Conservation (phyloP, 495 filamentous ascomycete genomes). For the Paragyromitra xinjiangensis region DNA sequence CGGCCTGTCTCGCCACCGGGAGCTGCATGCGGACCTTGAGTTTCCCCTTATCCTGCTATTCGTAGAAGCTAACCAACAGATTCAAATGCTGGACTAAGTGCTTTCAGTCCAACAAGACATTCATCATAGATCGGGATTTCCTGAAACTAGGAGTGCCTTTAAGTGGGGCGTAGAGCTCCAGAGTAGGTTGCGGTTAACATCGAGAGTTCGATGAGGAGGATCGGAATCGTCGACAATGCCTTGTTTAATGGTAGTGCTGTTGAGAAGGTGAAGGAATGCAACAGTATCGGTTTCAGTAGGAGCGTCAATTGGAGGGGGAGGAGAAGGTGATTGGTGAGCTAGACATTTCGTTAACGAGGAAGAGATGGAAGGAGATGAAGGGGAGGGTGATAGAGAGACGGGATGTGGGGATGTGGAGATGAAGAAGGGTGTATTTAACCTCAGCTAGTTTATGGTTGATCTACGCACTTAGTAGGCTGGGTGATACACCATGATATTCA, state of each 20-base stretch:
- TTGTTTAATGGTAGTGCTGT: neutral
- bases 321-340: neutral
- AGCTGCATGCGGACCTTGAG: neutral
- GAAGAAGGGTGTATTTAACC: too few relatives aligned
- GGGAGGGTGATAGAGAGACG: too few relatives aligned
- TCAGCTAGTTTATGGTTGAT: too few relatives aligned
- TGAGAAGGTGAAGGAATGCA: neutral
- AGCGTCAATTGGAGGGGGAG: neutral
- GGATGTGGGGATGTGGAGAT: too few relatives aligned
- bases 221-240: neutral
- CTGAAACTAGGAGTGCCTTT: neutral
- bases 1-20: neutral
- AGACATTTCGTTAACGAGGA: too few relatives aligned
- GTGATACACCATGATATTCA: too few relatives aligned
- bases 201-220: neutral
- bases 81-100: neutral
- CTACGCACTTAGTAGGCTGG: too few relatives aligned
- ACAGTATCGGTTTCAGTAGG: neutral
- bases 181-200: neutral
- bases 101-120: neutral
- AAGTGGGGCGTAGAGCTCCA: neutral
- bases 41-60: neutral
- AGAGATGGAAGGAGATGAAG: too few relatives aligned
- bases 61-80: neutral
- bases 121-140: neutral